phyloP scores from a whole-genome alignment of 2,329 filamentous ascomycete species.

The Claviceps digitariae region DNA sequence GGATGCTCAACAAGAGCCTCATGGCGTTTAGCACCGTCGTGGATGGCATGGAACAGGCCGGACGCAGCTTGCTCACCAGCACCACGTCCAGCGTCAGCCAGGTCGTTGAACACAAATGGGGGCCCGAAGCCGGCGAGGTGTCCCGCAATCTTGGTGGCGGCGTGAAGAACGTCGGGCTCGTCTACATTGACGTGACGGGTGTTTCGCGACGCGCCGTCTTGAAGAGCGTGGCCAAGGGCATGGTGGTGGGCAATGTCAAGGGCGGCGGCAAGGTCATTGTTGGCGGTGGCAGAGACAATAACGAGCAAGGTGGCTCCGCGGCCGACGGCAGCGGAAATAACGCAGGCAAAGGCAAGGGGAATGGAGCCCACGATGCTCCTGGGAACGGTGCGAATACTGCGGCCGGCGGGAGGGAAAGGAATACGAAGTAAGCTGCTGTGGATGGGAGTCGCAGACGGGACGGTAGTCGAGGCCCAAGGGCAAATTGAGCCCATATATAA shows the following conservation, averaged over 20 bases:
- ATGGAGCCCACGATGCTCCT: constrained; percentile 12
- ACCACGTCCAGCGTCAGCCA: constrained; percentile 68
- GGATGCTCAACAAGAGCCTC: constrained; percentile 85
- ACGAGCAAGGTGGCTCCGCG: constrained; percentile 7
- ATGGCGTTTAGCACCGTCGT: constrained; percentile 94
- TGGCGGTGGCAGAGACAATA: constrained; percentile 42
- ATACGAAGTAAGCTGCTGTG: constrained; percentile 16
- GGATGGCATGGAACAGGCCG: constrained; percentile 83
- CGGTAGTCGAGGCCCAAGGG: not conserved
- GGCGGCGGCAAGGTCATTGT: constrained; percentile 63
- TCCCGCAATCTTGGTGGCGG: constrained; percentile 66
- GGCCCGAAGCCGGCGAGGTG: constrained; percentile 68
- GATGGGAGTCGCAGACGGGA: not conserved
- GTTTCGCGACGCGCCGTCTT: constrained; percentile 81
- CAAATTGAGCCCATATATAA: not conserved
- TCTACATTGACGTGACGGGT: constrained; percentile 93
- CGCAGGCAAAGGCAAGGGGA: constrained; percentile 5
- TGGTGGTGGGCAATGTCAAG: constrained; percentile 73
- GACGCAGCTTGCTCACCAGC: constrained; percentile 61
- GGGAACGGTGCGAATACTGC: constrained; percentile 15
- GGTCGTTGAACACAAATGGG: constrained; percentile 82
- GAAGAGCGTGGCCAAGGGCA: constrained; percentile 92
- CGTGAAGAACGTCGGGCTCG: constrained; percentile 89
- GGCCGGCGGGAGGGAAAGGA: constrained; percentile 14
- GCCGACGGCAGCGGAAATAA: constrained; percentile 12